Base-by-base conservation (phyloP, 495 filamentous ascomycete genomes). In the Symbiotaphrina buchneri region DNA sequence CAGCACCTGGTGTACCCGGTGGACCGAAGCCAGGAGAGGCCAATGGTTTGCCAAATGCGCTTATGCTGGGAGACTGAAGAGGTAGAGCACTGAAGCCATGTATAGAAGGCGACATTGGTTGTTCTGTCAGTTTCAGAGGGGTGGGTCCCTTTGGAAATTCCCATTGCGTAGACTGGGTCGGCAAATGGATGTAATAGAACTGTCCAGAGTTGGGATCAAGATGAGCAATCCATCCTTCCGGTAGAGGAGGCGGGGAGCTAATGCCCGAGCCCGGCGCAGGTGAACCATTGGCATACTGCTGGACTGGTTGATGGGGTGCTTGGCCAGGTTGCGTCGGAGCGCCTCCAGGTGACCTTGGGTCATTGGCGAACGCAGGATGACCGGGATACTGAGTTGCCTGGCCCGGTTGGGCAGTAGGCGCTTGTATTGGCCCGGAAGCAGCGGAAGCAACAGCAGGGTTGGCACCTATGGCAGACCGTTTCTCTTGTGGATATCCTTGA, bases 171-270 rank as follows among this genome's bases (percentile, higher is more conserved):
- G 82, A 80, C 45, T 94, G 87, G 0, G 87, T 84, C 6, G 87
- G 74, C 11, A 97, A 63, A 47, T 97, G 90, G 39, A 97, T 97
- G 46, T 97, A 97, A 46, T 97, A 97, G 47, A 95, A 97, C 45
- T 94, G 87, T 5, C 90, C 87, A 3, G 83, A 92, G 44, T 72
- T 92, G 24, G 77, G 75, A 45, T 97, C 87, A 5, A 95, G 60
- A 44, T 95, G 90, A 8, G 90, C 84, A 47, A 95, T 95, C 87
- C 87, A 97, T 6, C 90, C 87, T 47, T 95, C 90, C 10, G 87
- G 87, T 7, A 97, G 61, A 8, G 84, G 87, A 5, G 87, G 90
- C 6, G 84, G 87, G 17, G 77, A 81, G 18, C 71, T 63, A 18
- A 78, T 78, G 21, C 71, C 56, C 4, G 61, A 64, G 8, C 60